Evolutionary conservation across 345 rosid species (phyloP).

Genomic region (Stellera chamaejasme): DNA sequence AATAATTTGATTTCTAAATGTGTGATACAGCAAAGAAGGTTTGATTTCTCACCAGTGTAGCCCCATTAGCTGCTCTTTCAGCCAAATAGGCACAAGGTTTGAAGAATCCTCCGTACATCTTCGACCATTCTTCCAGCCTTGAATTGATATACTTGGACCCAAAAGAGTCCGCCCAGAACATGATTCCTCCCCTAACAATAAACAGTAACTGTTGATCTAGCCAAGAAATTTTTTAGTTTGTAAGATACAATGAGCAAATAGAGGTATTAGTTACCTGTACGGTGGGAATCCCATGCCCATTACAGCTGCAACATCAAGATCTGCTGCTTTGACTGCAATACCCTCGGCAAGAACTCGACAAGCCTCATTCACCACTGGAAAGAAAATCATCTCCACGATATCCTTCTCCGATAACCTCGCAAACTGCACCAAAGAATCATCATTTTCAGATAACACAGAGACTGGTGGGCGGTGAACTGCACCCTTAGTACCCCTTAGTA

Average conservation of each 20-base stretch:
- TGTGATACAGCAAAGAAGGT: constrained; percentile 20
- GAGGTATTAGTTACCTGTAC: constrained; percentile 54
- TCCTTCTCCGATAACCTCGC: constrained; percentile 64
- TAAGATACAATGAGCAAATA: constrained; percentile 1
- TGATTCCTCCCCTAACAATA: constrained; percentile 74
- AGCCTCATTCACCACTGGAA: constrained; percentile 95
- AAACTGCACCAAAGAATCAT: constrained; percentile 34
- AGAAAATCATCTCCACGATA: constrained; percentile 86
- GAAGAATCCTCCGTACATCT: constrained; percentile 74
- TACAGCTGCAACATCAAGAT: constrained; percentile 79
- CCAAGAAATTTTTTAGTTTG: not conserved
- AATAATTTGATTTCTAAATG: not conserved
- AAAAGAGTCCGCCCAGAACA: constrained; percentile 91
- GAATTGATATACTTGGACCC: constrained; percentile 68
- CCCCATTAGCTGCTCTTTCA: constrained; percentile 66
- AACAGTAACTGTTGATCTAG: constrained; percentile 8
- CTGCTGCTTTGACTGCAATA: constrained; percentile 86
- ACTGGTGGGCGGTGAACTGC: not conserved
- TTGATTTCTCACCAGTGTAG: constrained; percentile 43
- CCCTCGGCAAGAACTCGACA: constrained; percentile 91
- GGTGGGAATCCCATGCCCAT: constrained; percentile 99
- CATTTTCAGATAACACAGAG: constrained; percentile 2
- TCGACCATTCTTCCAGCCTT: constrained; percentile 78
- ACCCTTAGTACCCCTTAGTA: not conserved
- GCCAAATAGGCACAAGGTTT: constrained; percentile 87